phyloP scores from a whole-genome alignment of 805 yeast species.

The Kazachstania taianensis region DNA sequence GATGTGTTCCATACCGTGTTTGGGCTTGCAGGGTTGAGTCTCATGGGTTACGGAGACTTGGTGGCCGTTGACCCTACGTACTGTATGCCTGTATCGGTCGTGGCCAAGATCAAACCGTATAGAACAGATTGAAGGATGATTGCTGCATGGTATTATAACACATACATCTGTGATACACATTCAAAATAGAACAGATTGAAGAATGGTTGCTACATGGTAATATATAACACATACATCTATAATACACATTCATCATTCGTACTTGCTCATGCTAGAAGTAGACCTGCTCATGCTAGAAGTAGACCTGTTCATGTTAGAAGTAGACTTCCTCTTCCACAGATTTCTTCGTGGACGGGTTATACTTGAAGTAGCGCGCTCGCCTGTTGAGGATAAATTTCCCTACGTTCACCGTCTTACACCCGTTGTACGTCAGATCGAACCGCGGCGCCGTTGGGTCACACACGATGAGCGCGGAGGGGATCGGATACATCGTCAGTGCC shows the following conservation, averaged over 20 bases:
- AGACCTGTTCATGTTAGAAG: conserved; percentile 23
- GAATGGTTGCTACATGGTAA: not conserved
- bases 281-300: not conserved
- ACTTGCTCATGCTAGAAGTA: not conserved
- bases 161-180: conserved; percentile 6
- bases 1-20: conserved; percentile 91
- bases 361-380: conserved; percentile 62
- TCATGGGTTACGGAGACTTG: conserved; percentile 54
- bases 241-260: conserved; percentile 1
- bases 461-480: conserved; percentile 59
- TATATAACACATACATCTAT: conserved; percentile 5
- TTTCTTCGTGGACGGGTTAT: conserved; percentile 48
- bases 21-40: conserved; percentile 78
- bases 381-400: conserved; percentile 43
- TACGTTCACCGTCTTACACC: conserved; percentile 70
- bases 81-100: conserved; percentile 55
- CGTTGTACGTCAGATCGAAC: conserved; percentile 70
- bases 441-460: conserved; percentile 62
- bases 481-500: conserved; percentile 59
- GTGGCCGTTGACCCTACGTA: conserved; percentile 73
- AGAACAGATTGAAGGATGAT: conserved; percentile 17
- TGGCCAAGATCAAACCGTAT: conserved; percentile 30
- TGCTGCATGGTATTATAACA: conserved; percentile 1
- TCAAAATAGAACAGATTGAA: conserved; percentile 22
- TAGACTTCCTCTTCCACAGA: conserved; percentile 39